phyloP scores from a whole-genome alignment of 2,329 filamentous ascomycete genomes.

The Bisporella sp. region DNA sequence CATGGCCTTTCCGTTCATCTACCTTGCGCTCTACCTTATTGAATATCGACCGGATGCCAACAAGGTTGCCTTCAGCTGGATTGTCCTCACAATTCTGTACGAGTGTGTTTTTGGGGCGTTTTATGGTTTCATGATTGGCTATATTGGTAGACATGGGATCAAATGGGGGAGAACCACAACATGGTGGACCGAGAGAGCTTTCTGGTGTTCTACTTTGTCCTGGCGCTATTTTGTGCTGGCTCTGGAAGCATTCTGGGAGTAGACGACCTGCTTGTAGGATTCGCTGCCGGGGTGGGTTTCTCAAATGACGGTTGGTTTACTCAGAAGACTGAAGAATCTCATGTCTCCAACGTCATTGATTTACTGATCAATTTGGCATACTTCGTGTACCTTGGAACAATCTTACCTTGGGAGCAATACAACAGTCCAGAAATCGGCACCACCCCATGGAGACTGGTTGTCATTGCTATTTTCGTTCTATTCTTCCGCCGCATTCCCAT shows the following conservation, averaged over 20 bases:
- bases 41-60: constrained; percentile 64
- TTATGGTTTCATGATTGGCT: constrained; percentile 82
- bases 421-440: constrained; percentile 70
- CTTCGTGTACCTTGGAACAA: constrained; percentile 95
- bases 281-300: constrained; percentile 94
- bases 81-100: constrained; percentile 85
- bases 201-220: constrained; percentile 95
- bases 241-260: constrained; percentile 86
- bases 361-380: constrained; percentile 93
- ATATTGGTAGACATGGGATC: constrained; percentile 84
- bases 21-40: constrained; percentile 84
- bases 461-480: constrained; percentile 88
- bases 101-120: constrained; percentile 91
- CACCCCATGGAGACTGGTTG: constrained; percentile 82
- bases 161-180: constrained; percentile 73
- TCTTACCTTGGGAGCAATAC: constrained; percentile 92
- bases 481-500: constrained; percentile 93
- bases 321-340: constrained; percentile 95
- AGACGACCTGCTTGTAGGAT: constrained; percentile 91
- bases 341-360: constrained; percentile 99
- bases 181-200: constrained; percentile 96
- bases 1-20: constrained; percentile 98
- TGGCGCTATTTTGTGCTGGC: constrained; percentile 88
- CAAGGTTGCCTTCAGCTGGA: constrained; percentile 75
- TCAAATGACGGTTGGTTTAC: constrained; percentile 99